These are phyloP conservation scores for Dryadomyces quercus-mongolicae DNA, from an alignment of 2,329 filamentous ascomycete genomes.

Conservation along the genomic window DNA sequence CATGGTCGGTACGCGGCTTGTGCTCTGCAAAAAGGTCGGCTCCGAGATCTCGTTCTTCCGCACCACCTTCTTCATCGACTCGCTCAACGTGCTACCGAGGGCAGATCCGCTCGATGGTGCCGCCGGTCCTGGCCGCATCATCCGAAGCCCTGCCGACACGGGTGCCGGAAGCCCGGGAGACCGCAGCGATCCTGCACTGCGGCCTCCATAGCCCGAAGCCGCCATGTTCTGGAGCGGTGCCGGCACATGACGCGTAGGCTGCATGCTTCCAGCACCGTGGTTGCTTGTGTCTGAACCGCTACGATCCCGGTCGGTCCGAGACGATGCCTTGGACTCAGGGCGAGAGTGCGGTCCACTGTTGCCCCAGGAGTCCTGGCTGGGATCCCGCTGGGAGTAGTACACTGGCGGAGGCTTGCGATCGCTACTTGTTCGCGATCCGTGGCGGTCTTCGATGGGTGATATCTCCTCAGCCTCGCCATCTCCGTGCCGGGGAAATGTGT, in stretches of 20 bases:
- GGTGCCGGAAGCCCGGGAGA: conserved; percentile 33
- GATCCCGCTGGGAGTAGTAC: conserved; percentile 29
- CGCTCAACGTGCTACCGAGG: conserved; percentile 21
- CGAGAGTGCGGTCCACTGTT: conserved; percentile 16
- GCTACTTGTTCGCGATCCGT: conserved; percentile 14
- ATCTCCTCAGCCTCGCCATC: conserved; percentile 23
- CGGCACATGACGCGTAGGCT: not conserved
- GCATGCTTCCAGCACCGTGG: not conserved
- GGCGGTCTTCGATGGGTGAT: not conserved
- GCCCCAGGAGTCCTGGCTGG: conserved; percentile 29
- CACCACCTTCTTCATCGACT: conserved; percentile 28
- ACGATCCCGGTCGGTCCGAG: conserved; percentile 33
- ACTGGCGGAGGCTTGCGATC: conserved; percentile 33
- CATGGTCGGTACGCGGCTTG: conserved; percentile 30
- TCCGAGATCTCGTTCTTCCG: conserved; percentile 38
- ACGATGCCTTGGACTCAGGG: conserved; percentile 16
- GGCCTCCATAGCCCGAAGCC: not conserved
- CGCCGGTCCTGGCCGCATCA: conserved; percentile 14
- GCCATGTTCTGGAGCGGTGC: conserved; percentile 3
- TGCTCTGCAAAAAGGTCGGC: conserved; percentile 33
- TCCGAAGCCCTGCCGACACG: conserved; percentile 19
- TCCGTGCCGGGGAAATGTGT: too few species aligned
- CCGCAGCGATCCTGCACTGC: conserved; percentile 18
- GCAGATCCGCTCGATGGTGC: conserved; percentile 17
- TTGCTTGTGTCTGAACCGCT: conserved; percentile 44